A percentile compares a stretch with the other conserved stretches of the same genome.
phyloP scores from a whole-genome alignment of 2,329 filamentous ascomycete genomes.

The Claviceps sp. region DNA sequence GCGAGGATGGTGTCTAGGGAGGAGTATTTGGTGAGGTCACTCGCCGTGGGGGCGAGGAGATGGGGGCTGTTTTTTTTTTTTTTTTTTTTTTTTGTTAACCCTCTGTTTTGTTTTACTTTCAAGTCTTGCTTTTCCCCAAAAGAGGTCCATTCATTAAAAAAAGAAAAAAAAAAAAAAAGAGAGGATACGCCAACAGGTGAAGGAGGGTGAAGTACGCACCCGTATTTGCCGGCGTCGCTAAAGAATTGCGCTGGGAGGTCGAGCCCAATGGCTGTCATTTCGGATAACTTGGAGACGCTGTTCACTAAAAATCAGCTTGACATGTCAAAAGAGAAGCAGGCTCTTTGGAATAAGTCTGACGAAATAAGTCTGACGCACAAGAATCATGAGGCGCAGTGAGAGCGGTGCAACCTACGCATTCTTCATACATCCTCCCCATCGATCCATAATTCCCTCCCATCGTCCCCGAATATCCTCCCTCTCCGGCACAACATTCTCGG shows the following conservation, averaged over 20 bases:
- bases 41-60: slow-evolving; percentile 46
- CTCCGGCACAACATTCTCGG: slow-evolving; percentile 40
- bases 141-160: no score
- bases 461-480: slow-evolving; percentile 32
- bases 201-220: slow-evolving; percentile 20
- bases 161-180: no score
- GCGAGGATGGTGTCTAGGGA: slow-evolving; percentile 43
- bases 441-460: slow-evolving; percentile 41
- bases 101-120: neutral
- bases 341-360: no score
- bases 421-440: slow-evolving; percentile 48
- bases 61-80: slow-evolving; percentile 31
- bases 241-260: slow-evolving; percentile 39
- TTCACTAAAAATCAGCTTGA: neutral
- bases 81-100: no score
- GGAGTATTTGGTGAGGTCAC: slow-evolving; percentile 41
- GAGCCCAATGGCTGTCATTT: slow-evolving; percentile 45
- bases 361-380: no score
- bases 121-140: no score
- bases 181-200: no score
- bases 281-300: slow-evolving; percentile 41
- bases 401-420: slow-evolving; percentile 29
- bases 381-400: neutral
- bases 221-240: slow-evolving; percentile 40
- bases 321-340: no score